Evolutionary conservation across 2,329 filamentous ascomycete species (phyloP).

Genomic region (Coniochaeta pulveracea): DNA sequence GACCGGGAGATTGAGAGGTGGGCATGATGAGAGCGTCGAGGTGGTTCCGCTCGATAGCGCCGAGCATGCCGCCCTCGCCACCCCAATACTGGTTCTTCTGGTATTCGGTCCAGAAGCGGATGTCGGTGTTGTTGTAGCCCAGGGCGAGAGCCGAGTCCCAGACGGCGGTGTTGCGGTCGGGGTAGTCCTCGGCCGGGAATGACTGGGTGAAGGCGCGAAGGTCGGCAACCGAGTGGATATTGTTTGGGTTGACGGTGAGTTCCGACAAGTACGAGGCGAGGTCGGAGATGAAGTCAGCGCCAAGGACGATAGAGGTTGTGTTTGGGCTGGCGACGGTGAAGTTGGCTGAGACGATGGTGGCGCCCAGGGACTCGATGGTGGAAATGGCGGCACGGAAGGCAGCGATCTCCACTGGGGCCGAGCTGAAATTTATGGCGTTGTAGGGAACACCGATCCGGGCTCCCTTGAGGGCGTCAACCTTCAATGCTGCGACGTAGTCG

Average conservation of each 20-base stretch:
- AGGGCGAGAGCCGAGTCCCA: slow-evolving; percentile 15
- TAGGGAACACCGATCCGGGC: slow-evolving; percentile 54
- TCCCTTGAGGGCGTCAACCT: slow-evolving; percentile 36
- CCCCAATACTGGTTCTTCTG: slow-evolving; percentile 41
- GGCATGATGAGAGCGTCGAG: slow-evolving; percentile 54
- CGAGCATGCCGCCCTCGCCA: slow-evolving; percentile 47
- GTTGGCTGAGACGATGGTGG: slow-evolving; percentile 38
- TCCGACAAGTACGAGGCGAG: slow-evolving; percentile 44
- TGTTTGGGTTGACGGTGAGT: slow-evolving; percentile 45
- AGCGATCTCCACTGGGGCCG: slow-evolving; percentile 18
- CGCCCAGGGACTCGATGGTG: slow-evolving; percentile 41
- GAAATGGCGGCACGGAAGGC: slow-evolving; percentile 45
- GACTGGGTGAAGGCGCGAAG: slow-evolving; percentile 20
- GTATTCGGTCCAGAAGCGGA: slow-evolving; percentile 45
- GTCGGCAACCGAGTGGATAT: slow-evolving; percentile 37
- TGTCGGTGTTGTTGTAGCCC: slow-evolving; percentile 40
- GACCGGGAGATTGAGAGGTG: slow-evolving; percentile 30
- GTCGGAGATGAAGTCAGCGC: slow-evolving; percentile 44
- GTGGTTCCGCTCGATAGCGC: slow-evolving; percentile 17
- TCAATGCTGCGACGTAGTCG: slow-evolving; percentile 49
- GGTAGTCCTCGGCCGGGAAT: slow-evolving; percentile 3
- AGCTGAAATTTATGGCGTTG: slow-evolving; percentile 34
- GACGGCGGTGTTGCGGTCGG: slow-evolving; percentile 4
- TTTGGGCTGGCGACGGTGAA: slow-evolving; percentile 28
- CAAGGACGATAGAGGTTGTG: slow-evolving; percentile 2